These are phyloP conservation scores for Euphorbia peplus DNA, from an alignment of 345 rosid species.

Conservation along the genomic window DNA sequence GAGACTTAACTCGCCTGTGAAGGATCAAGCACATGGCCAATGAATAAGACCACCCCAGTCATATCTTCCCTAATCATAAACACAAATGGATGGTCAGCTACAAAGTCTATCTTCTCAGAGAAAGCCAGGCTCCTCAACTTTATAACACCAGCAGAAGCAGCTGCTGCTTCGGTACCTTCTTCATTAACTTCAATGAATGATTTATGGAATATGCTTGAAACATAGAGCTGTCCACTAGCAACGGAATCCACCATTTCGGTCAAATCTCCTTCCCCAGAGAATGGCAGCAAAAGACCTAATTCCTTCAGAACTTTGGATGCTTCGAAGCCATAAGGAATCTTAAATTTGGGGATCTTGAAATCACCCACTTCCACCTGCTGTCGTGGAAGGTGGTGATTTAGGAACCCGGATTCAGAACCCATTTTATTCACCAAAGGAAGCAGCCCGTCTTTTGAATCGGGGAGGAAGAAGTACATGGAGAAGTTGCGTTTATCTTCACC, in stretches of 20 bases:
- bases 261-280: constrained; percentile 49
- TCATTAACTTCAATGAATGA: constrained; percentile 67
- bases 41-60: constrained; percentile 58
- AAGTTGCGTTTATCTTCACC: constrained; percentile 62
- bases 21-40: constrained; percentile 53
- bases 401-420: constrained; percentile 43
- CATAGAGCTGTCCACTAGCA: constrained; percentile 34
- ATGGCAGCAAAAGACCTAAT: constrained; percentile 51
- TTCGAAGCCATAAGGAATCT: constrained; percentile 53
- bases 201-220: constrained; percentile 56
- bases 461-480: constrained; percentile 76
- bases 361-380: constrained; percentile 37
- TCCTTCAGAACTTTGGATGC: constrained; percentile 48
- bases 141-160: constrained; percentile 48
- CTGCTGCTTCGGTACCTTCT: constrained; percentile 78
- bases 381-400: constrained; percentile 47
- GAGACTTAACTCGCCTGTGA: constrained; percentile 24
- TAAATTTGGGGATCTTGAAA: constrained; percentile 60
- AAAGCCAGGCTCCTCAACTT: background rate
- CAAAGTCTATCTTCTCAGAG: constrained; percentile 40
- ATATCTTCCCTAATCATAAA: constrained; percentile 55
- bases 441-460: constrained; percentile 58
- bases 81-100: constrained; percentile 72
- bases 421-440: constrained; percentile 44
- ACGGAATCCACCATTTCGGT: constrained; percentile 59